phyloP scores from a whole-genome alignment of 2,329 filamentous ascomycete species.

The Claviceps spartinae region DNA sequence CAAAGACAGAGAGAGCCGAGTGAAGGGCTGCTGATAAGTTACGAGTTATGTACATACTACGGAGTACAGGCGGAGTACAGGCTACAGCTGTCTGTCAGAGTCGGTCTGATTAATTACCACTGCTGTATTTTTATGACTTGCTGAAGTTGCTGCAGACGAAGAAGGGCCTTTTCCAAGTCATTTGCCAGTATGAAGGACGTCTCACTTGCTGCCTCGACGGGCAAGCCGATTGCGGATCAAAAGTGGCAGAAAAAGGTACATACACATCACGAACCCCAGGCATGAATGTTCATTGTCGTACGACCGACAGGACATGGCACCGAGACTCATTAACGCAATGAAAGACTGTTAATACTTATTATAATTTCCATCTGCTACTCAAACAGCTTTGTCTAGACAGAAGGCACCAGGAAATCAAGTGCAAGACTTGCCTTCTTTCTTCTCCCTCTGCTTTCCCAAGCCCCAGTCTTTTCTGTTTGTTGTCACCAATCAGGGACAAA shows the following conservation, averaged over 20 bases:
- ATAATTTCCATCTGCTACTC: not conserved
- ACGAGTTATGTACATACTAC: too few relatives aligned
- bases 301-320: not conserved
- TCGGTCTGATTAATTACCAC: too few relatives aligned
- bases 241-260: not conserved
- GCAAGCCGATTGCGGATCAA: not conserved
- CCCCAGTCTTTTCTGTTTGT: conserved; percentile 1
- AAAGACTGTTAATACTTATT: not conserved
- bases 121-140: too few relatives aligned
- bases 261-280: not conserved
- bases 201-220: not conserved
- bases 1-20: not conserved
- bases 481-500: not conserved
- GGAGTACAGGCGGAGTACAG: too few relatives aligned
- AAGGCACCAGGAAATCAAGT: too few relatives aligned
- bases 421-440: not conserved
- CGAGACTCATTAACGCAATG: not conserved
- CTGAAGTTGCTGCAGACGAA: too few relatives aligned
- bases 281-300: not conserved
- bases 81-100: not conserved
- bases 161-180: too few relatives aligned
- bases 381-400: not conserved
- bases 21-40: not conserved
- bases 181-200: not conserved
- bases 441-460: not conserved